Base-by-base conservation (phyloP, 345 rosid genomes). In the Brassica rapa region DNA sequence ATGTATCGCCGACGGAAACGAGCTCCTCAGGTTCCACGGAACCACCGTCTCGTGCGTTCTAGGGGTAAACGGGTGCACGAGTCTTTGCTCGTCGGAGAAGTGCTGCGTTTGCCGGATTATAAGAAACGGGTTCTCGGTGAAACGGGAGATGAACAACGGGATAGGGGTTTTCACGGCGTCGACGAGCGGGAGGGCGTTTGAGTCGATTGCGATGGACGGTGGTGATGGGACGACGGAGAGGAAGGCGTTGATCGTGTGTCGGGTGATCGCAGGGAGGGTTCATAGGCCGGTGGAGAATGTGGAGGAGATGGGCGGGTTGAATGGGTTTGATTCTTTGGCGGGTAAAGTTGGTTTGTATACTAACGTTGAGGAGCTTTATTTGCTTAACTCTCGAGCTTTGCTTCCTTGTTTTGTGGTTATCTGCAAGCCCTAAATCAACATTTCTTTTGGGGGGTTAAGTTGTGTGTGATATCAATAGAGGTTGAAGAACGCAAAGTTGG, bases 241-340 rank as follows among this genome's bases (percentile, higher is more conserved):
- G 83, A 94, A 92, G 86, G 98, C 91, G 53, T 80, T 94, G 88
- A 86, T 94, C 23, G 98, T 94, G 59, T 94, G 98, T 83, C 80
- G 98, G 61, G 98, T 94, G 4, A 91, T 94, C 62, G 98, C 98
- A 6, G 98, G 98, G 41, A 89, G 98, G 68, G 97, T 94, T 72
- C 98, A 94, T 76, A 83, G 91, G 83, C 98, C 97, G n/a, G 72
- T 94, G 83, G 97, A 92, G 83, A 88, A 91, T 70, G 79, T 89
- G 30, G 91, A 88, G 72, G 97, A 88, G 82, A 88, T 88, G 80
- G 72, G 84, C 35, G 87, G 88, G 19, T 89, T 87, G 82, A 88
- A 85, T n/a, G 98, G 98, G 81, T 92, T 94, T 70, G 98, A 94
- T 83, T 94, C 98, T 7, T 85, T 94, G 72, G 97, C 98, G 0